Evolutionary conservation across 2,329 filamentous ascomycete genomes (phyloP).

Genomic region (Arthrocladium fulminans): DNA sequence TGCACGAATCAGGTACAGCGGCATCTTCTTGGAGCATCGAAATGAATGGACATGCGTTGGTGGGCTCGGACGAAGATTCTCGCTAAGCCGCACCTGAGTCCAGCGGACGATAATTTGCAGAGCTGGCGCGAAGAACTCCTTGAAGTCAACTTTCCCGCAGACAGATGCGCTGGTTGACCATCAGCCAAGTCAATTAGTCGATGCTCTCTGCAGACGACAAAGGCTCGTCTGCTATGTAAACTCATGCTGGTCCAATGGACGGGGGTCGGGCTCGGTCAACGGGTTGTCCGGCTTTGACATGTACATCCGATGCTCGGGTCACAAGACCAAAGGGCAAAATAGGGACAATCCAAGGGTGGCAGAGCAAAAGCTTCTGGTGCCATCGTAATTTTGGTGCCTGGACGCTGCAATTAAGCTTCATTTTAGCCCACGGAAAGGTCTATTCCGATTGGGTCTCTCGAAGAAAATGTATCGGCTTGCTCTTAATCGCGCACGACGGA

Average conservation of each 20-base stretch:
- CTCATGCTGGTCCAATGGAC: not conserved
- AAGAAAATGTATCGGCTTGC: not conserved
- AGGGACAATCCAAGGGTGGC: not conserved
- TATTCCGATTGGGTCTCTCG: not conserved
- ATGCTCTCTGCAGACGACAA: not conserved
- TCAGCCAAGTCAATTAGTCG: not conserved
- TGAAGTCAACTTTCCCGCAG: too few species aligned
- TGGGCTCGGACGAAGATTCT: too few species aligned
- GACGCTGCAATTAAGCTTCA: conserved; percentile 3
- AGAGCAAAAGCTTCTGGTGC: not conserved
- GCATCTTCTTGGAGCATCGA: too few species aligned
- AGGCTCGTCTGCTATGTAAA: not conserved
- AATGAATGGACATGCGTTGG: too few species aligned
- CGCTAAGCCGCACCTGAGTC: too few species aligned
- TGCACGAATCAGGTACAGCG: too few species aligned
- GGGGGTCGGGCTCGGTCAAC: too few species aligned
- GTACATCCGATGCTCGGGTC: not conserved
- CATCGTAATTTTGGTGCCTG: not conserved
- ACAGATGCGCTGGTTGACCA: not conserved
- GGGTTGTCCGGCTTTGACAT: too few species aligned
- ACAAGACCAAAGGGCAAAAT: not conserved
- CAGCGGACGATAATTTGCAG: not conserved
- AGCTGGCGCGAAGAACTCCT: too few species aligned
- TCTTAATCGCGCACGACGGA: conserved; percentile 1
- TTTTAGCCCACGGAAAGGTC: not conserved